Percentiles rank a stretch among this genome's conserved stretches.
These are phyloP conservation scores for Fusarium pininemorale DNA, from an alignment of 2,329 filamentous ascomycete genomes.

Conservation along the genomic window DNA sequence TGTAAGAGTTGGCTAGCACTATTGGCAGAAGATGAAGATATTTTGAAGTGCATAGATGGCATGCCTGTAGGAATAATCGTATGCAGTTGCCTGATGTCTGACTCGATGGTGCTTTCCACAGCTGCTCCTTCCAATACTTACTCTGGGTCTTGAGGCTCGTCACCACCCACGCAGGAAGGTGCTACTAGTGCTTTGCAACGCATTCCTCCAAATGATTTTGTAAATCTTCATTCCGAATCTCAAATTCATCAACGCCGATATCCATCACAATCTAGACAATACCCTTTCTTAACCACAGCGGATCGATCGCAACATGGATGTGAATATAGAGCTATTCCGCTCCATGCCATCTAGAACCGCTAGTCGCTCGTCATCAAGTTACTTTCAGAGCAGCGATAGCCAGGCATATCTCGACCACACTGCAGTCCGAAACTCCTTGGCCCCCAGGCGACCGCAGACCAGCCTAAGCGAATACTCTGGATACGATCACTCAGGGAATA, in stretches of 20 bases:
- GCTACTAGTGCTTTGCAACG: too few species aligned
- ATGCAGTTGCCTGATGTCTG: background rate
- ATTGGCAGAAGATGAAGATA: too few species aligned
- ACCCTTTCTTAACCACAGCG: background rate
- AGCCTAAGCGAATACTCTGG: conserved; percentile 1
- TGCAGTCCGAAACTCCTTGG: background rate
- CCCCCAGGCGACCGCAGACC: background rate
- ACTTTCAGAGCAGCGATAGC: conserved; percentile 32
- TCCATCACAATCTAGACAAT: background rate
- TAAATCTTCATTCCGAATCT: too few species aligned
- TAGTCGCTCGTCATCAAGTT: conserved; percentile 32
- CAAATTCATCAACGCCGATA: too few species aligned
- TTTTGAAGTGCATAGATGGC: background rate
- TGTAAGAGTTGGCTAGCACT: background rate
- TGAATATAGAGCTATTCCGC: conserved; percentile 1
- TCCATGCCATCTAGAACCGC: conserved; percentile 7
- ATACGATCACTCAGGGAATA: conserved; percentile 27
- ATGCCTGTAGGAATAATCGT: too few species aligned
- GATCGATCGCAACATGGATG: background rate
- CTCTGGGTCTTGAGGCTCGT: background rate
- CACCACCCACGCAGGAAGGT: background rate
- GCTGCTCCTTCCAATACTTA: background rate
- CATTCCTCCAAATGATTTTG: background rate
- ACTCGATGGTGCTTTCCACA: too few species aligned
- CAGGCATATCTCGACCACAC: background rate